Percentiles rank a stretch among this genome's conserved stretches.
phyloP scores from a whole-genome alignment of 2,329 filamentous ascomycete species.

The Penicillium sp. region DNA sequence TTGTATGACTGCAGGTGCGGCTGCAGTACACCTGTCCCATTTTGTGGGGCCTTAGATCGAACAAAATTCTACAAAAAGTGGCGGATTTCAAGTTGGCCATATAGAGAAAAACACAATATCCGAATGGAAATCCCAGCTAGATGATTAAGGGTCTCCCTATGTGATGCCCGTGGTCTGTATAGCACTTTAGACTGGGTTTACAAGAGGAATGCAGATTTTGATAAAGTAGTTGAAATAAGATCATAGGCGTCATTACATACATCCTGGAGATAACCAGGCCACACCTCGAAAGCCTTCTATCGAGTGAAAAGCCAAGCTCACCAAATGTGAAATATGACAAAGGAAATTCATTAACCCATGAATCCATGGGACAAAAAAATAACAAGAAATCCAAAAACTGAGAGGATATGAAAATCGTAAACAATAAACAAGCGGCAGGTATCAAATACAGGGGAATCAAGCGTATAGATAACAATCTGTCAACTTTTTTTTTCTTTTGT shows the following conservation, averaged over 20 bases:
- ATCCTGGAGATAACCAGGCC: not conserved
- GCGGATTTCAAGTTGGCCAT: too few relatives aligned
- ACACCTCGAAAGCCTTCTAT: constrained; percentile 2
- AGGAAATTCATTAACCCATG: constrained; percentile 24
- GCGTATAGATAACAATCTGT: constrained; percentile 21
- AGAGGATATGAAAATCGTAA: constrained; percentile 25
- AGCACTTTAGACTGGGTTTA: too few relatives aligned
- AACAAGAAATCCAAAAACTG: constrained; percentile 19
- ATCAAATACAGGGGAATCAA: constrained; percentile 39
- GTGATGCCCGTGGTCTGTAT: too few relatives aligned
- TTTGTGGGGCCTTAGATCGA: too few relatives aligned
- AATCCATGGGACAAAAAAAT: constrained; percentile 2
- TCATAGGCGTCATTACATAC: constrained; percentile 17
- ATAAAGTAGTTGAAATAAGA: constrained; percentile 7
- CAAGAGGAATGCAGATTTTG: not conserved
- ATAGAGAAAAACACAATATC: too few relatives aligned
- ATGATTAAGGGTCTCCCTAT: too few relatives aligned
- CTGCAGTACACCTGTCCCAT: too few relatives aligned
- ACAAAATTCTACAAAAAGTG: too few relatives aligned
- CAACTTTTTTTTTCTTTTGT: constrained; percentile 12
- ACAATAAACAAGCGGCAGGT: constrained; percentile 18
- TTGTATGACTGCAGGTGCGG: too few relatives aligned
- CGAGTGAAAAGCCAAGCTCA: constrained; percentile 8
- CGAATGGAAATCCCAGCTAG: too few relatives aligned
- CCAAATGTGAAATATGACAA: constrained; percentile 24